A percentile compares a stretch with the other conserved stretches of the same genome.
These are phyloP conservation scores for Otatea glauca DNA, from an alignment of 176 grass and related monocot species.

Conservation along the genomic window DNA sequence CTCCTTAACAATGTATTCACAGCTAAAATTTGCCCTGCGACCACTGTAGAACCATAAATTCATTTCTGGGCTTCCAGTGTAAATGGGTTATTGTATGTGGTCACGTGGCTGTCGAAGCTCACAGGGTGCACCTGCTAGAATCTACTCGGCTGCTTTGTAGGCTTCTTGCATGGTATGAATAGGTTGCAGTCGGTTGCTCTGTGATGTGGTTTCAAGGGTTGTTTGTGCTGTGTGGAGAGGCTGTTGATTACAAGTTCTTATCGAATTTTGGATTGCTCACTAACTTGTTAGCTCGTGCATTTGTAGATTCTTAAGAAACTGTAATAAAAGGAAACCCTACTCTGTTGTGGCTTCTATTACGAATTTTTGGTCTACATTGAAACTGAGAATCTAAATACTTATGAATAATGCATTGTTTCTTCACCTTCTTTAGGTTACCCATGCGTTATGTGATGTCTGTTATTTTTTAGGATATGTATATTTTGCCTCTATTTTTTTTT, in stretches of 20 bases:
- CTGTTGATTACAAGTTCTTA: background rate
- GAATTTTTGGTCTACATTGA: no score
- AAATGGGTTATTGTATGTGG: background rate
- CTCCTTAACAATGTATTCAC: background rate
- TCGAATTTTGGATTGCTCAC: no score
- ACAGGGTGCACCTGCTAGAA: background rate
- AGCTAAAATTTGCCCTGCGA: background rate
- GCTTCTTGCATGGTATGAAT: background rate
- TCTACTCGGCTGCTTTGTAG: background rate
- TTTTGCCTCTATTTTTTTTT: no score
- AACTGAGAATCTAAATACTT: no score
- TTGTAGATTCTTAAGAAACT: no score
- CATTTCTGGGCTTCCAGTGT: background rate
- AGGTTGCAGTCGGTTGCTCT: background rate
- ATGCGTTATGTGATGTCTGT: no score
- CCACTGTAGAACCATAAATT: background rate
- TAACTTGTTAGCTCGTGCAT: no score
- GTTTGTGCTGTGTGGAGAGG: background rate
- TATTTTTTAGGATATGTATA: no score
- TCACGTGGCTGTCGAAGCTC: background rate
- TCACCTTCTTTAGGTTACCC: no score
- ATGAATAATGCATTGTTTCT: no score
- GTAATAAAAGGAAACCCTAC: no score
- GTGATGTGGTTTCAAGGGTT: background rate
- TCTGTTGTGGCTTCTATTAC: no score